phyloP scores from a whole-genome alignment of 371 early-diverging fungal species.

The Lichtheimia corymbifera region DNA sequence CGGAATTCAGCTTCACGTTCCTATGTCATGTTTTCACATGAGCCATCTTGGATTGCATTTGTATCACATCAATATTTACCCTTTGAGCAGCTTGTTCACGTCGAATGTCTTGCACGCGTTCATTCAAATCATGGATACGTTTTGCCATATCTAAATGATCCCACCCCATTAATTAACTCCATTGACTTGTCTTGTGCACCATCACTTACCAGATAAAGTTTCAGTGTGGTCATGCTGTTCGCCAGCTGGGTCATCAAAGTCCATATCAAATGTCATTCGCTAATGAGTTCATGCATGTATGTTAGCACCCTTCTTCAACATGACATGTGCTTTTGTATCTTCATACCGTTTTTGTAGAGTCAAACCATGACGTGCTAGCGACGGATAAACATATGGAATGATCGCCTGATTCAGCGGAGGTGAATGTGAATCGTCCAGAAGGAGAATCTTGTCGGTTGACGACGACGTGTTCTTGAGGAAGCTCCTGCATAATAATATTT shows the following conservation, averaged over 20 bases:
- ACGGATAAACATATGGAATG: slow-evolving; percentile 85
- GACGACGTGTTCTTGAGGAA: slow-evolving; percentile 55
- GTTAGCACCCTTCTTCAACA: not conserved
- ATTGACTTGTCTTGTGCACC: not conserved
- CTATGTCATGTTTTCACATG: slow-evolving; percentile 31
- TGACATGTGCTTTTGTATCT: not conserved
- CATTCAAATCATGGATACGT: slow-evolving; percentile 79
- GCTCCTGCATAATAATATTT: slow-evolving; percentile 39
- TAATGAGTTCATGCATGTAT: slow-evolving; percentile 7
- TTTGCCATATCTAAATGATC: slow-evolving; percentile 58
- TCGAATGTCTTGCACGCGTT: slow-evolving; percentile 79
- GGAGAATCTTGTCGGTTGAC: slow-evolving; percentile 74
- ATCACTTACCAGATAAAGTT: slow-evolving; percentile 55
- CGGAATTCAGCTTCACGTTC: slow-evolving; percentile 91
- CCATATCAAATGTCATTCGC: slow-evolving; percentile 72
- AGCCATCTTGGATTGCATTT: not conserved
- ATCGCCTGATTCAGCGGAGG: slow-evolving; percentile 83
- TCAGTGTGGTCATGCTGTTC: slow-evolving; percentile 59
- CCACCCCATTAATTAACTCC: not conserved
- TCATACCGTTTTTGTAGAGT: slow-evolving; percentile 51
- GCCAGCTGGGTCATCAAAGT: slow-evolving; percentile 69
- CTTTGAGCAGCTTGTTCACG: slow-evolving; percentile 89
- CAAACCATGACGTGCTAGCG: slow-evolving; percentile 64
- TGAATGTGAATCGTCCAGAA: slow-evolving; percentile 85
- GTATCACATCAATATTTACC: slow-evolving; percentile 49